phyloP scores from a whole-genome alignment of 2,329 filamentous ascomycete species.

The Penicillium griseofulvum region DNA sequence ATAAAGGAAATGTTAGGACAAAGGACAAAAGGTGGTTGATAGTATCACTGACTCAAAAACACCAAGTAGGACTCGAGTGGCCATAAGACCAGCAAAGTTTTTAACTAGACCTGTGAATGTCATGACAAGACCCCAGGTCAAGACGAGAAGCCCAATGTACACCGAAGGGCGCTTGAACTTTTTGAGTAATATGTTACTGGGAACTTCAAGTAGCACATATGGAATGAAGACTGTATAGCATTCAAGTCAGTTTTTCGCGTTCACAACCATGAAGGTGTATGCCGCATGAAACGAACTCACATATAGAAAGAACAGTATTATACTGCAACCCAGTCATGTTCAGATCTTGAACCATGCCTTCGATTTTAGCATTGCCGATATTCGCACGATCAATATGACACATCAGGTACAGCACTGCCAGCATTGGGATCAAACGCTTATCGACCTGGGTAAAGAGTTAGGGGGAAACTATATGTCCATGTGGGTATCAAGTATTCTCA shows the following conservation, averaged over 20 bases:
- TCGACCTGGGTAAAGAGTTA: conserved; percentile 5
- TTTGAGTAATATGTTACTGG: conserved; percentile 18
- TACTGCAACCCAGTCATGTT: conserved; percentile 16
- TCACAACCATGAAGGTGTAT: no score
- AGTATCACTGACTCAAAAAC: conserved; percentile 10
- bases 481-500: background rate
- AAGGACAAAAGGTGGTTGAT: background rate
- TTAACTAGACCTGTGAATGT: conserved; percentile 16
- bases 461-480: background rate
- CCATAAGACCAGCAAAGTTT: conserved; percentile 16
- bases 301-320: conserved; percentile 14
- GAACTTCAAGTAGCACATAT: conserved; percentile 17
- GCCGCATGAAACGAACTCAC: background rate
- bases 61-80: conserved; percentile 11
- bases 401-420: conserved; percentile 17
- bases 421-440: conserved; percentile 16
- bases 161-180: conserved; percentile 14
- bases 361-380: conserved; percentile 22
- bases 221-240: conserved; percentile 10
- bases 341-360: conserved; percentile 12
- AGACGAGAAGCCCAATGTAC: conserved; percentile 15
- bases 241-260: background rate
- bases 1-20: background rate
- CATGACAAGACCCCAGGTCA: conserved; percentile 17
- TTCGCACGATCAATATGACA: conserved; percentile 17